phyloP scores from a whole-genome alignment of 139 green algal species.

The Asterochloris erici region DNA sequence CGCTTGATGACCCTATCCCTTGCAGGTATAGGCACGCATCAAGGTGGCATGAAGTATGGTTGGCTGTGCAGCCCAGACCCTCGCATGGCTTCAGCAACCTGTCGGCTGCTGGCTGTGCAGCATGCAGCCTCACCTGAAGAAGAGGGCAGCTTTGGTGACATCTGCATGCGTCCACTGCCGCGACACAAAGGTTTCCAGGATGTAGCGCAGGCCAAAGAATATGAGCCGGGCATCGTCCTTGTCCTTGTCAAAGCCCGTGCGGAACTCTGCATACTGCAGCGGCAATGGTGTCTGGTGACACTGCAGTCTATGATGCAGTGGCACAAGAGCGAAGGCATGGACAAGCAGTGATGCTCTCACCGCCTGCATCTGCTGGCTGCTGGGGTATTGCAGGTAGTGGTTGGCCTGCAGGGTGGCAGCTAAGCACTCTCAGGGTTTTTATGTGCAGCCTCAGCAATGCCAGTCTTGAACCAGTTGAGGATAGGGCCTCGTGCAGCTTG shows the following conservation, averaged over 20 bases:
- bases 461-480: too few species aligned
- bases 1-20: too few species aligned
- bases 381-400: slow-evolving; percentile 79
- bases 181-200: slow-evolving; percentile 75
- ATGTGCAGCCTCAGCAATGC: too few species aligned
- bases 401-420: slow-evolving; percentile 23
- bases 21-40: too few species aligned
- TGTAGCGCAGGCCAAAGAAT: slow-evolving; percentile 78
- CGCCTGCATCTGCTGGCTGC: slow-evolving; percentile 73
- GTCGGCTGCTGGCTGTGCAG: too few species aligned
- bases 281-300: background rate
- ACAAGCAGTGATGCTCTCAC: slow-evolving; percentile 37
- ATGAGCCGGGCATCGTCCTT: slow-evolving; percentile 70
- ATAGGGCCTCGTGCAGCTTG: too few species aligned
- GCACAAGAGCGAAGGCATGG: background rate
- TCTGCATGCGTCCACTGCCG: slow-evolving; percentile 81
- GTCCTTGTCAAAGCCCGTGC: slow-evolving; percentile 71
- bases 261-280: slow-evolving; percentile 86
- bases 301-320: too few species aligned
- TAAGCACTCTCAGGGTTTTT: too few species aligned
- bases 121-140: slow-evolving; percentile 56
- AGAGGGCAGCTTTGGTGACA: slow-evolving; percentile 68
- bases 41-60: too few species aligned
- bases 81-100: too few species aligned
- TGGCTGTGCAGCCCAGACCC: too few species aligned